Conservation (phyloP, 306 rosid species). For the Oxytropis ochrocephala region DNA sequence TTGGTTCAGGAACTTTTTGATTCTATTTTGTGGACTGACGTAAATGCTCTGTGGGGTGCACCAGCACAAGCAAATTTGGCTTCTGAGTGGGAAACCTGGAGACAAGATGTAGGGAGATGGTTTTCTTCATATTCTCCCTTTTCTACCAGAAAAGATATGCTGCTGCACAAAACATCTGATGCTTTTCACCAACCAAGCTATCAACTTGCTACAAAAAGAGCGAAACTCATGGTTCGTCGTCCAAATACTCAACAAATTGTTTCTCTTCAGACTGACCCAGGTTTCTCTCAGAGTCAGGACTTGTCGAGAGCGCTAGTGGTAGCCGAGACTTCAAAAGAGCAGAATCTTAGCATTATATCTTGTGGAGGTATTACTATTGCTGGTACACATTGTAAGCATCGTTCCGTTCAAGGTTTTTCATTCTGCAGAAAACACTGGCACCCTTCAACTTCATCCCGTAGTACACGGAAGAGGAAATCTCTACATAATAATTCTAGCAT, state of each 20-base stretch:
- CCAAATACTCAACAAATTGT: constrained; percentile 50
- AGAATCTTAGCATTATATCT: constrained; percentile 33
- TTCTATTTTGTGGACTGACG: constrained; percentile 69
- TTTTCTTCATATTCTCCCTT: constrained; percentile 51
- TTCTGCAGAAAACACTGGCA: constrained; percentile 83
- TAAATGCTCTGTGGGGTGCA: constrained; percentile 44
- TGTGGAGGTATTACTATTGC: constrained; percentile 82
- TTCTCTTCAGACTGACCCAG: constrained; percentile 48
- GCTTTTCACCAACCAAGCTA: constrained; percentile 44
- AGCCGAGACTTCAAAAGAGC: constrained; percentile 35
- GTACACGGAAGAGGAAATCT: constrained; percentile 51
- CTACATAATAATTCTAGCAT: too few relatives aligned
- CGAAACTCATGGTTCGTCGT: constrained; percentile 85
- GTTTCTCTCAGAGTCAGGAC: constrained; percentile 37
- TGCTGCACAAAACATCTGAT: too few relatives aligned
- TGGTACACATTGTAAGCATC: constrained; percentile 81
- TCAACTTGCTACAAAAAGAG: constrained; percentile 57
- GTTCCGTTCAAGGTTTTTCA: constrained; percentile 52
- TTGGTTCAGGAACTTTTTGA: constrained; percentile 61
- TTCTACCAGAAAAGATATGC: constrained; percentile 24
- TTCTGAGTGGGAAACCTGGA: constrained; percentile 81
- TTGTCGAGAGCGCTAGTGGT: constrained; percentile 31
- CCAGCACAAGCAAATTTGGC: constrained; percentile 45
- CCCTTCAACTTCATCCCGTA: constrained; percentile 26
- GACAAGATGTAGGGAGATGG: constrained; percentile 74